Conservation (phyloP, 371 early-diverging fungal species). For the Syncephalastrum monosporum region DNA sequence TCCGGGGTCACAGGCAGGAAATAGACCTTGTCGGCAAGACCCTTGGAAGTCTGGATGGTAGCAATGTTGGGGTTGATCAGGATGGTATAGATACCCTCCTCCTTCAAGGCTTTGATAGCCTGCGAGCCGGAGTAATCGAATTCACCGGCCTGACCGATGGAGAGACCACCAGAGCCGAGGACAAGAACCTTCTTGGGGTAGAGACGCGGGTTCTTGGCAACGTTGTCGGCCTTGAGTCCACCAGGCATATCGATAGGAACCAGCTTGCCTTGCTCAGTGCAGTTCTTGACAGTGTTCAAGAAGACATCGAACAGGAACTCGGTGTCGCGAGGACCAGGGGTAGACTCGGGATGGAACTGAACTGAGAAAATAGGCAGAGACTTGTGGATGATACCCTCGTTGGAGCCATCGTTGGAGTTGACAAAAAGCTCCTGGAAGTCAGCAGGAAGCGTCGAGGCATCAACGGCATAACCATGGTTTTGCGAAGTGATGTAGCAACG, state of each 20-base stretch:
- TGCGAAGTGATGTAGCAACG: constrained; percentile 97
- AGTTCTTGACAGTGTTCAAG: constrained; percentile 73
- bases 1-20: constrained; percentile 94
- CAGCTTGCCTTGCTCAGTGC: constrained; percentile 68
- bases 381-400: constrained; percentile 95
- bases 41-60: constrained; percentile 94
- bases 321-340: constrained; percentile 97
- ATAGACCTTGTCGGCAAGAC: constrained; percentile 94
- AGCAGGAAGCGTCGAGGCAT: constrained; percentile 73
- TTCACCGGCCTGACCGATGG: constrained; percentile 98
- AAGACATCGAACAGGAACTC: constrained; percentile 95
- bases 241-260: constrained; percentile 77
- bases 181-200: constrained; percentile 84
- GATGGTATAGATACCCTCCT: constrained; percentile 90
- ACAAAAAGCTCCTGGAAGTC: constrained; percentile 90
- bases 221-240: constrained; percentile 52
- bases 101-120: constrained; percentile 96
- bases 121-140: constrained; percentile 97
- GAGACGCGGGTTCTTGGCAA: constrained; percentile 53
- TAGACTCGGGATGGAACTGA: constrained; percentile 98
- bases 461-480: constrained; percentile 97
- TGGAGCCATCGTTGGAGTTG: constrained; percentile 97
- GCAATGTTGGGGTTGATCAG: constrained; percentile 97
- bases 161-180: constrained; percentile 95
- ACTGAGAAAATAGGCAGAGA: constrained; percentile 92